Evolutionary conservation across 2,329 filamentous ascomycete genomes (phyloP).

Genomic region (Nannizziopsis arthrosporioides): DNA sequence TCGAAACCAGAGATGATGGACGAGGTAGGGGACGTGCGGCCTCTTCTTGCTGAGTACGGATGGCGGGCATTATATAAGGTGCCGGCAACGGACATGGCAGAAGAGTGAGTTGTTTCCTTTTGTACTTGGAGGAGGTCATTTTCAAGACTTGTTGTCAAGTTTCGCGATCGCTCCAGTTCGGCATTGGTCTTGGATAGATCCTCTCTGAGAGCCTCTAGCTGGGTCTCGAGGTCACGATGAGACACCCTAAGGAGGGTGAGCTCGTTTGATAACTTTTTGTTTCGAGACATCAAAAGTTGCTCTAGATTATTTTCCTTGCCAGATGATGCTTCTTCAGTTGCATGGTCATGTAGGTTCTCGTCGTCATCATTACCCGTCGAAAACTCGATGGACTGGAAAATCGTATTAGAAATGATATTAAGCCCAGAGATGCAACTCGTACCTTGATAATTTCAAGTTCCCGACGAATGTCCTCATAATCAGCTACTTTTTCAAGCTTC

Average conservation of each 20-base stretch:
- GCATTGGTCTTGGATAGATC: slow-evolving; percentile 72
- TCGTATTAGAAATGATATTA: slow-evolving; percentile 10
- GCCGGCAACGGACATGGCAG: slow-evolving; percentile 82
- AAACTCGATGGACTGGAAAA: slow-evolving; percentile 71
- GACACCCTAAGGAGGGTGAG: slow-evolving; percentile 86
- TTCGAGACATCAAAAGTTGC: slow-evolving; percentile 78
- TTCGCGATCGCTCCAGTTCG: slow-evolving; percentile 74
- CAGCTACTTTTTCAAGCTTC: slow-evolving; percentile 78
- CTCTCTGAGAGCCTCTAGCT: slow-evolving; percentile 68
- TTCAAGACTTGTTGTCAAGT: slow-evolving; percentile 78
- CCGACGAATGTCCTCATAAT: slow-evolving; percentile 93
- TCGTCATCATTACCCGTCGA: slow-evolving; percentile 75
- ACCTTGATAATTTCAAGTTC: slow-evolving; percentile 88
- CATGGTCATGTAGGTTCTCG: slow-evolving; percentile 38
- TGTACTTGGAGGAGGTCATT: slow-evolving; percentile 83
- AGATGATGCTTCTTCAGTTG: slow-evolving; percentile 15
- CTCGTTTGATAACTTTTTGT: slow-evolving; percentile 94
- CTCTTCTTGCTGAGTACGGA: slow-evolving; percentile 56
- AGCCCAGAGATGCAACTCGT: slow-evolving; percentile 12
- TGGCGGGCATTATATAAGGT: slow-evolving; percentile 69
- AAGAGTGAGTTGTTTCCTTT: slow-evolving; percentile 66
- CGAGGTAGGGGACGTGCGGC: slow-evolving; percentile 76
- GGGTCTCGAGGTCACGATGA: slow-evolving; percentile 76
- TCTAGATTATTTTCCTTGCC: slow-evolving; percentile 67
- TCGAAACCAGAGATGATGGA: slow-evolving; percentile 98